A percentile compares a stretch with the other conserved stretches of the same genome.
Conservation (phyloP, 2,329 filamentous ascomycete genomes). For the Stagonosporopsis cucurbitacearum region DNA sequence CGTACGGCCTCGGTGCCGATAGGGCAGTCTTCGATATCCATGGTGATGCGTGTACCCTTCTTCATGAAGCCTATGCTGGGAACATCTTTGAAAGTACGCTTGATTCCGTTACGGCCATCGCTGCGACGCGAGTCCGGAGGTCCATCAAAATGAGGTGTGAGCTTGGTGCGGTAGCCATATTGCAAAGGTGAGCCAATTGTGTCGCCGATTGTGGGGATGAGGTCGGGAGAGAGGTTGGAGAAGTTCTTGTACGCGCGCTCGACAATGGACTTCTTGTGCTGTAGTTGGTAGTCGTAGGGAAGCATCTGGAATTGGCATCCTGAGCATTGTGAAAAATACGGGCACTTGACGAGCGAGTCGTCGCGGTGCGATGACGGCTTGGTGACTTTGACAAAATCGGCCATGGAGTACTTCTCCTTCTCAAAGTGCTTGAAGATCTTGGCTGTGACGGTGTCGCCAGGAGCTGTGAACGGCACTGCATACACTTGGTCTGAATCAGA, state of each 20-base stretch:
- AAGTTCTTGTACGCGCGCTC: constrained; percentile 94
- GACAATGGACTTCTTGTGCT: constrained; percentile 82
- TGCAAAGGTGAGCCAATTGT: constrained; percentile 90
- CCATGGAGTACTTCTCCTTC: constrained; percentile 71
- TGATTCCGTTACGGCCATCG: constrained; percentile 58
- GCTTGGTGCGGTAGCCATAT: constrained; percentile 94
- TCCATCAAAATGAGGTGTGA: constrained; percentile 94
- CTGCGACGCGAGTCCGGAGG: constrained; percentile 63
- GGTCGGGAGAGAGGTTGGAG: constrained; percentile 76
- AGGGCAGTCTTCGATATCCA: constrained; percentile 97
- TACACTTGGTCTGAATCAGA: constrained; percentile 73
- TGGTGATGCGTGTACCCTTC: constrained; percentile 78
- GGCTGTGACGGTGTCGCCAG: constrained; percentile 79
- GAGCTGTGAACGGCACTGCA: constrained; percentile 85
- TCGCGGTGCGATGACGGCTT: constrained; percentile 78
- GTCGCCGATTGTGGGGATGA: constrained; percentile 77
- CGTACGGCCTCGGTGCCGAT: constrained; percentile 89
- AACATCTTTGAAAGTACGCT: constrained; percentile 65
- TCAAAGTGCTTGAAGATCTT: constrained; percentile 78
- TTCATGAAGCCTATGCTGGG: constrained; percentile 90
- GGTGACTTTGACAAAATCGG: constrained; percentile 81
- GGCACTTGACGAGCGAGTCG: constrained; percentile 76
- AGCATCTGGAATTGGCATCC: constrained; percentile 99
- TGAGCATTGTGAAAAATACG: constrained; percentile 83
- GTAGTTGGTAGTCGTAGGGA: constrained; percentile 82